Evolutionary conservation across 2,329 filamentous ascomycete species (phyloP).

Genomic region (Laburnicola sp.): DNA sequence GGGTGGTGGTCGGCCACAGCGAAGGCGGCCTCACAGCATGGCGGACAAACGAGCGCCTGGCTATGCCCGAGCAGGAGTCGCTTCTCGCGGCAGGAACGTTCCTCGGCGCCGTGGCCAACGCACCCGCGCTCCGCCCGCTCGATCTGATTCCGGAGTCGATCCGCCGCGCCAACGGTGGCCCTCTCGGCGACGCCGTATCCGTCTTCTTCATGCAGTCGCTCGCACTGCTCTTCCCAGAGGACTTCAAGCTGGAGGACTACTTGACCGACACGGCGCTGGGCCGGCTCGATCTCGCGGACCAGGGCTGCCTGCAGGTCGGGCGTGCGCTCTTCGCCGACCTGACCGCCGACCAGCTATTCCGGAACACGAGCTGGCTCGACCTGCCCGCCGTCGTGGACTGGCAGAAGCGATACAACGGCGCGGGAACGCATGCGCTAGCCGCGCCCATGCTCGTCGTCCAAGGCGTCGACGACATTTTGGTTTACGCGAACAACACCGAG

Average conservation of each 20-base stretch:
- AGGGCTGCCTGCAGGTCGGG: slow-evolving; percentile 20
- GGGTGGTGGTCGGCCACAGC: slow-evolving; percentile 26
- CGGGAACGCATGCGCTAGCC: slow-evolving; percentile 24
- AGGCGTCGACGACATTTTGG: slow-evolving; percentile 15
- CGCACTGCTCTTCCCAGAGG: slow-evolving; percentile 15
- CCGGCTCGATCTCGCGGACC: slow-evolving; percentile 19
- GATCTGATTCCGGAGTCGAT: slow-evolving; percentile 27
- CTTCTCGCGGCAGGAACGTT: slow-evolving; percentile 25
- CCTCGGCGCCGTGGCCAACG: slow-evolving; percentile 25
- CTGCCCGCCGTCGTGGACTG: slow-evolving; percentile 22
- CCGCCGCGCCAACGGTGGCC: slow-evolving; percentile 22
- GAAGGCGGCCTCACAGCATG: slow-evolving; percentile 31
- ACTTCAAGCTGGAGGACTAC: slow-evolving; percentile 20
- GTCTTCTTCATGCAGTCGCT: slow-evolving; percentile 26
- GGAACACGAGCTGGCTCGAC: slow-evolving; percentile 20
- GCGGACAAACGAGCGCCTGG: slow-evolving; percentile 25
- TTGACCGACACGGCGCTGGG: slow-evolving; percentile 21
- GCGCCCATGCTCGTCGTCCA: slow-evolving; percentile 27
- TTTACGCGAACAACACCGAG: slow-evolving; percentile 25
- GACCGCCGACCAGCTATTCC: slow-evolving; percentile 19
- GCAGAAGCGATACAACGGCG: slow-evolving; percentile 28
- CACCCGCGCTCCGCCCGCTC: slow-evolving; percentile 25
- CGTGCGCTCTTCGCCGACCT: slow-evolving; percentile 22
- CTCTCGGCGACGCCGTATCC: slow-evolving; percentile 24
- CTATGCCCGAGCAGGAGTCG: slow-evolving; percentile 21